Percentiles rank a stretch among this genome's conserved stretches.
Conservation (phyloP, 176 grass and related monocot species). For the Thalia dealbata region DNA sequence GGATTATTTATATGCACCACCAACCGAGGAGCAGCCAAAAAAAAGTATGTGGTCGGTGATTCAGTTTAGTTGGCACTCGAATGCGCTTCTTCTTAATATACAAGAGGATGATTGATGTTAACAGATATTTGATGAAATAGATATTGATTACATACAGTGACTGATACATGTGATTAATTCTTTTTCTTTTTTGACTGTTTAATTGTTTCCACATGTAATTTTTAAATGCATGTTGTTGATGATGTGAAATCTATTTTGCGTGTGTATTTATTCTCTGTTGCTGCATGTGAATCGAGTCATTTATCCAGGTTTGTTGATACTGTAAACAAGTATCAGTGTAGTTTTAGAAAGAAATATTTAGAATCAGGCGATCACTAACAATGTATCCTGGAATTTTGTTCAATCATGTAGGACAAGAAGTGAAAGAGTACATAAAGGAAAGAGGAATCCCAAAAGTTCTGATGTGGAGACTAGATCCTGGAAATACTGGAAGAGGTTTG, state of each 20-base stretch:
- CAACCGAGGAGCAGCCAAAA: not conserved
- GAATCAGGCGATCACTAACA: too few species aligned
- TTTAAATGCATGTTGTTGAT: too few species aligned
- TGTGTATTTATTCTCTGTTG: too few species aligned
- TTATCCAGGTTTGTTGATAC: too few species aligned
- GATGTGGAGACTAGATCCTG: not conserved
- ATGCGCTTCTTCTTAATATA: not conserved
- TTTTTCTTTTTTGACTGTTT: not conserved
- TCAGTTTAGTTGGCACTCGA: not conserved
- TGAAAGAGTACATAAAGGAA: too few species aligned
- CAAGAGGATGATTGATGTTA: not conserved
- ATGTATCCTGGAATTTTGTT: too few species aligned
- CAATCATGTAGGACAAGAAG: too few species aligned
- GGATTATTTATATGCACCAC: not conserved
- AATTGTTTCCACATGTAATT: not conserved
- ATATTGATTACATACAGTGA: slow-evolving; percentile 8
- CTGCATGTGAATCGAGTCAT: too few species aligned
- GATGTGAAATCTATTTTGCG: too few species aligned
- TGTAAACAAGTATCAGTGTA: too few species aligned
- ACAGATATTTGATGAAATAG: not conserved
- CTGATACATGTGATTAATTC: not conserved
- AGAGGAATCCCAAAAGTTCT: too few species aligned
- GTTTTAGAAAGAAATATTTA: too few species aligned
- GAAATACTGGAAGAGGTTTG: not conserved
- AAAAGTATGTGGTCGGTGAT: not conserved